Evolutionary conservation across 2,329 filamentous ascomycete genomes (phyloP).

Genomic region (Cercospora citrullina): DNA sequence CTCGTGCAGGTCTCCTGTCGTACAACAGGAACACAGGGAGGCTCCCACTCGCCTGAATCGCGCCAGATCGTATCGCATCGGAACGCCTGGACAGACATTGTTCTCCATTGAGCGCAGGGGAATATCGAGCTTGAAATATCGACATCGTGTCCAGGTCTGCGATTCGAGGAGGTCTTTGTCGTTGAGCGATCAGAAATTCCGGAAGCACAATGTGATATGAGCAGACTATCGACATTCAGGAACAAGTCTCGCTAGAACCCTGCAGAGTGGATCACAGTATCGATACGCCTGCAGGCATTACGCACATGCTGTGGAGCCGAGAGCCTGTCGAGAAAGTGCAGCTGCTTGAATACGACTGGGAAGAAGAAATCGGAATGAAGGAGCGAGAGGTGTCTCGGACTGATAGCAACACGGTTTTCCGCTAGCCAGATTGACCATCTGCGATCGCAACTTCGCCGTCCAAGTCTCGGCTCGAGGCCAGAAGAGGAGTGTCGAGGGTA

Average conservation of each 20-base stretch:
- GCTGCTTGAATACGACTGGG: neutral
- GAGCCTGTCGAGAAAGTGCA: neutral
- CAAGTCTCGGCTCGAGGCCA: neutral
- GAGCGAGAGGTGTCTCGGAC: neutral
- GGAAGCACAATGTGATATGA: neutral
- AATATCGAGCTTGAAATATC: neutral
- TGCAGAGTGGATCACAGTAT: neutral
- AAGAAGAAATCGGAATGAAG: neutral
- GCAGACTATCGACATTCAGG: neutral
- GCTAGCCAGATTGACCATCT: neutral
- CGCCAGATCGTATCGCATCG: neutral
- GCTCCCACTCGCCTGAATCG: neutral
- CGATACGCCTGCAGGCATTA: neutral
- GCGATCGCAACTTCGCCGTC: neutral
- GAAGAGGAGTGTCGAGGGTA: neutral
- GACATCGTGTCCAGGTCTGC: neutral
- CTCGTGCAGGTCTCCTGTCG: conserved; percentile 15
- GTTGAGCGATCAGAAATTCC: neutral
- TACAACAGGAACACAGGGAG: conserved; percentile 12
- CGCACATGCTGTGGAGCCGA: neutral
- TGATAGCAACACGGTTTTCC: neutral
- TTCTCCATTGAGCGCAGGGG: neutral
- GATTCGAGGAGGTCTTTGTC: neutral
- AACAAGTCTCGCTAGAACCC: neutral
- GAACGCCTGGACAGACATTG: neutral